Conservation (phyloP, 129 eudicot species). For the Lactuca saligna region DNA sequence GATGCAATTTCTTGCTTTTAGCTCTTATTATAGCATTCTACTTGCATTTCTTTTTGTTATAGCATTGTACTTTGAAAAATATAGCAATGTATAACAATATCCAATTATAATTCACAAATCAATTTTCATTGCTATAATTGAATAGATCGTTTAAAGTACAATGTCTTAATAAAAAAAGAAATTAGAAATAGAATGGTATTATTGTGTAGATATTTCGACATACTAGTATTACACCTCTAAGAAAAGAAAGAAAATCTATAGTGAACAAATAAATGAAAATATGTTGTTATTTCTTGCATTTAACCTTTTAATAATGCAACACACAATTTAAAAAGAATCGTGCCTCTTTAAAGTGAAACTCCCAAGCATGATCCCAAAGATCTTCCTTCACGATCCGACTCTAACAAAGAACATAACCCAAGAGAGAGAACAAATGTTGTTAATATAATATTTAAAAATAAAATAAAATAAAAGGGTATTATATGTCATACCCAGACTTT, state of each 20-base stretch:
- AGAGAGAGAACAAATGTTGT: not conserved
- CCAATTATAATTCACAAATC: not conserved
- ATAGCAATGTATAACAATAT: no score
- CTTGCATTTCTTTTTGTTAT: no score
- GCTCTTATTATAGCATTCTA: no score
- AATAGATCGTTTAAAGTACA: not conserved
- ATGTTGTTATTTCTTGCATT: not conserved
- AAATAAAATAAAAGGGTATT: not conserved
- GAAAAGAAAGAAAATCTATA: no score
- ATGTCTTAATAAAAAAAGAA: not conserved
- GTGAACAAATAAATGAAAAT: no score
- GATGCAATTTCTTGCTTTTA: no score
- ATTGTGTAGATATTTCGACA: no score
- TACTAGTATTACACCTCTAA: no score
- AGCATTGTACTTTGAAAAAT: no score
- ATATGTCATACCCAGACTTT: not conserved
- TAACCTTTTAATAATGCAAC: no score
- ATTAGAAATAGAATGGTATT: not conserved
- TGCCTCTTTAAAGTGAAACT: constrained; percentile 75
- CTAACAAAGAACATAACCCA: constrained; percentile 35
- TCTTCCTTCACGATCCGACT: constrained; percentile 66
- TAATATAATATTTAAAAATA: not conserved
- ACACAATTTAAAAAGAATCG: not conserved
- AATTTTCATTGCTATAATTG: not conserved
- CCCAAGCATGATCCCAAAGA: constrained; percentile 88